A percentile compares a stretch with the other conserved stretches of the same genome.
Conservation (phyloP, 1,284 basidiomycete species). For the Ustilago bromivora region DNA sequence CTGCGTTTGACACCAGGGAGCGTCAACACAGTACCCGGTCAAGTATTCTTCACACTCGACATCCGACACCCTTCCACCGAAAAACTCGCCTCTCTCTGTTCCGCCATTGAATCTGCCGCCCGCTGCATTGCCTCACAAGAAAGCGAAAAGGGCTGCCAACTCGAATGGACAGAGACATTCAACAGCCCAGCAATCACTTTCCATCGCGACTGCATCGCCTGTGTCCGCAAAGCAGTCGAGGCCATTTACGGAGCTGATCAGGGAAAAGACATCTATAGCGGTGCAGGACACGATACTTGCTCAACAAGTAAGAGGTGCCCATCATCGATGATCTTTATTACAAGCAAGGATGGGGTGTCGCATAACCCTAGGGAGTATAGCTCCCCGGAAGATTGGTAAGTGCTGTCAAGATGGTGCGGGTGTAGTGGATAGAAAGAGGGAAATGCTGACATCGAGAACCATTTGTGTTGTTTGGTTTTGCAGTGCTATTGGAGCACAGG, state of each 20-base stretch:
- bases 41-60: slow-evolving; percentile 47
- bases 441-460: not conserved
- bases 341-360: slow-evolving; percentile 48
- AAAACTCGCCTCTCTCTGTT: slow-evolving; percentile 26
- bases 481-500: slow-evolving; percentile 50
- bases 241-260: slow-evolving; percentile 31
- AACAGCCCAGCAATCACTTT: slow-evolving; percentile 44
- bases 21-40: slow-evolving; percentile 46
- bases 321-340: slow-evolving; percentile 49
- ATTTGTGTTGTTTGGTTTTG: not conserved
- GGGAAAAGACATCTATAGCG: slow-evolving; percentile 38
- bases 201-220: slow-evolving; percentile 37
- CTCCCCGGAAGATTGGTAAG: slow-evolving; percentile 46
- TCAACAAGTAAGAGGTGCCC: slow-evolving; percentile 48
- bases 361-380: slow-evolving; percentile 45
- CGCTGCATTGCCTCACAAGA: slow-evolving; percentile 22
- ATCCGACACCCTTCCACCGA: slow-evolving; percentile 38
- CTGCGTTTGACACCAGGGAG: slow-evolving; percentile 42
- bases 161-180: slow-evolving; percentile 45
- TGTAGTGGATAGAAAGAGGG: not conserved
- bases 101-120: slow-evolving; percentile 25
- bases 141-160: slow-evolving; percentile 37
- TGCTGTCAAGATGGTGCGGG: not conserved
- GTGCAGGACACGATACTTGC: slow-evolving; percentile 53
- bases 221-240: slow-evolving; percentile 38